These are phyloP conservation scores for Saccharomycopsis fermentans DNA, from an alignment of 805 yeast genomes.

Conservation along the genomic window DNA sequence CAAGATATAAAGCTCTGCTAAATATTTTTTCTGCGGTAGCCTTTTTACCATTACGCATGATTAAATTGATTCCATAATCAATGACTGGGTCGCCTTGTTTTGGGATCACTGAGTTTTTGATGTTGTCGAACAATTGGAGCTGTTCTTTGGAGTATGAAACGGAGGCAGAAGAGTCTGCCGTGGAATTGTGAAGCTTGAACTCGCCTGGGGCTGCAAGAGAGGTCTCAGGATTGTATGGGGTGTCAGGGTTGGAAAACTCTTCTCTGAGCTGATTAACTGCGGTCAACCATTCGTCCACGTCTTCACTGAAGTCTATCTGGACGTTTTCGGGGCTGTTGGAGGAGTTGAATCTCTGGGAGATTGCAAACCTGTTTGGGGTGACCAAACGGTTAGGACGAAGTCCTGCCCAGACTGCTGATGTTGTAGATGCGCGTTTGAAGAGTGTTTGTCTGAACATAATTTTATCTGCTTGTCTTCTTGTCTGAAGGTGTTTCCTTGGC, in stretches of 20 bases:
- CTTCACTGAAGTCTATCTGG: slow-evolving; percentile 22
- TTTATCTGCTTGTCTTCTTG: background rate
- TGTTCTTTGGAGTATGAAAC: slow-evolving; percentile 62
- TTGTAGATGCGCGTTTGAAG: background rate
- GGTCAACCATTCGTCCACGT: slow-evolving; percentile 32
- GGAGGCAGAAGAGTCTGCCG: slow-evolving; percentile 22
- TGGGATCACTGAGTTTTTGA: slow-evolving; percentile 49
- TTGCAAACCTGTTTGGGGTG: too few species aligned
- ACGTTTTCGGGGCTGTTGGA: background rate
- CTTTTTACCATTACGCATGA: slow-evolving; percentile 90
- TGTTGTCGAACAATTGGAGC: slow-evolving; percentile 40
- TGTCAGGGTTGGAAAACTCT: slow-evolving; percentile 29
- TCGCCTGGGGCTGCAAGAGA: slow-evolving; percentile 34
- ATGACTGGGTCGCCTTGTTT: slow-evolving; percentile 56
- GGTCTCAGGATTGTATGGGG: slow-evolving; percentile 28
- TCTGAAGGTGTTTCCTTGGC: too few species aligned
- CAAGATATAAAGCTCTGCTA: slow-evolving; percentile 70
- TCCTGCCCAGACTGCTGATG: too few species aligned
- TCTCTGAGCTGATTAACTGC: slow-evolving; percentile 30
- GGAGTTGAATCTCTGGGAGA: background rate
- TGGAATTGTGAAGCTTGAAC: slow-evolving; percentile 26
- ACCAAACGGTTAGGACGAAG: too few species aligned
- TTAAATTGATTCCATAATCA: slow-evolving; percentile 69
- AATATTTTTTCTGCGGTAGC: slow-evolving; percentile 65
- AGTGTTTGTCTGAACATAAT: background rate